Percentiles rank a stretch among this genome's conserved stretches.
phyloP scores from a whole-genome alignment of 768 basidiomycete genomes.

The Lactarius psammicola region DNA sequence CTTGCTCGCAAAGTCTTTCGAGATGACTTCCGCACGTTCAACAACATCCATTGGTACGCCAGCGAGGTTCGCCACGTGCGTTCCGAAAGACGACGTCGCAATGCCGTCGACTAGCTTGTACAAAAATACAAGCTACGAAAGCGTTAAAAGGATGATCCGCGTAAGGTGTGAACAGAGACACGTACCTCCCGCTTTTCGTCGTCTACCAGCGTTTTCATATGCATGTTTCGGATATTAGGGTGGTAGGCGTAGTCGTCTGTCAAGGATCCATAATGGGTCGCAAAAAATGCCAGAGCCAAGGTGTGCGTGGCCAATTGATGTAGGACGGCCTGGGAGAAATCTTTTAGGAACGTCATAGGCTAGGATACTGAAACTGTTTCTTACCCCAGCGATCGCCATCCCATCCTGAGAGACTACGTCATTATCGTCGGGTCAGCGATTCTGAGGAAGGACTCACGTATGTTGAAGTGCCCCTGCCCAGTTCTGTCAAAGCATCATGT shows the following conservation, averaged over 20 bases:
- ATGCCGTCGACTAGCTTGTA: conserved; percentile 90
- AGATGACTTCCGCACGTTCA: conserved; percentile 82
- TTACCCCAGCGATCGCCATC: conserved; percentile 94
- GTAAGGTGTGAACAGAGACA: not conserved
- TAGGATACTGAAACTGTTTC: conserved; percentile 28
- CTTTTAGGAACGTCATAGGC: not conserved
- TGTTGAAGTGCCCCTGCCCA: conserved; percentile 94
- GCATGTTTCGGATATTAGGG: conserved; percentile 90
- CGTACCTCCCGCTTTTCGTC: conserved; percentile 85
- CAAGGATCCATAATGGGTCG: conserved; percentile 94
- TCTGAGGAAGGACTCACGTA: conserved; percentile 50
- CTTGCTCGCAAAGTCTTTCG: conserved; percentile 79
- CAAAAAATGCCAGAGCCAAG: conserved; percentile 90
- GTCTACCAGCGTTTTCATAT: conserved; percentile 93
- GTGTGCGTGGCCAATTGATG: conserved; percentile 95
- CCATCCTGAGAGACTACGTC: conserved; percentile 62
- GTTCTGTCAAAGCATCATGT: conserved; percentile 50
- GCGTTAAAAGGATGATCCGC: not conserved
- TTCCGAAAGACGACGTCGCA: conserved; percentile 88
- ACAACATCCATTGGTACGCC: conserved; percentile 87
- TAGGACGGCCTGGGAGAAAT: conserved; percentile 65
- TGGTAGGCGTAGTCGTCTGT: conserved; percentile 93
- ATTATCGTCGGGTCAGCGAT: conserved; percentile 16
- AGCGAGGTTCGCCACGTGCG: conserved; percentile 92
- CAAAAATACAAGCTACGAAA: conserved; percentile 79